Evolutionary conservation across 768 basidiomycete species (phyloP).

Genomic region (Amanita muscaria): DNA sequence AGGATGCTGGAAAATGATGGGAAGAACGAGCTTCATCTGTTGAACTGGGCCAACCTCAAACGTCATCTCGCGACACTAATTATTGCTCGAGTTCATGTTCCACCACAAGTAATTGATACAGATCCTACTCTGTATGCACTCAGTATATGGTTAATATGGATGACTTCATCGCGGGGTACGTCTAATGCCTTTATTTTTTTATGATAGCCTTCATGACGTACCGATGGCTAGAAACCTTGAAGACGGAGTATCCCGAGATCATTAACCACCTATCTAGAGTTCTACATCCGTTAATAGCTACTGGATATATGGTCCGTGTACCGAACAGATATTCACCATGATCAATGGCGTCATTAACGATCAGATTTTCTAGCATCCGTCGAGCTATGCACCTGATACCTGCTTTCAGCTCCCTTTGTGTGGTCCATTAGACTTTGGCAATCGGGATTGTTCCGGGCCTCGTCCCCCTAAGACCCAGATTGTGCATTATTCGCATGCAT

Average conservation of each 20-base stretch:
- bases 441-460: constrained; percentile 22
- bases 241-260: constrained; percentile 19
- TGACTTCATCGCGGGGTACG: constrained; percentile 32
- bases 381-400: constrained; percentile 34
- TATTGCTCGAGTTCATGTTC: constrained; percentile 9
- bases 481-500: constrained; percentile 31
- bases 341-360: constrained; percentile 6
- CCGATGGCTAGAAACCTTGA: constrained; percentile 23
- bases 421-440: constrained; percentile 16
- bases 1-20: constrained; percentile 43
- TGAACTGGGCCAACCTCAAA: constrained; percentile 30
- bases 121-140: constrained; percentile 31
- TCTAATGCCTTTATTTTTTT: neutral
- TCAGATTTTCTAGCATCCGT: constrained; percentile 28
- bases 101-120: neutral
- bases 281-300: constrained; percentile 31
- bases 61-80: constrained; percentile 17
- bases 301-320: constrained; percentile 31
- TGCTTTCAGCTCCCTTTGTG: constrained; percentile 34
- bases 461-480: constrained; percentile 24
- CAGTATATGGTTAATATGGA: constrained; percentile 39
- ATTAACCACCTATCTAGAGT: constrained; percentile 21
- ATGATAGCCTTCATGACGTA: neutral
- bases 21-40: constrained; percentile 34
- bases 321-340: constrained; percentile 1